Percentiles rank a stretch among this genome's conserved stretches.
Evolutionary conservation across 2,329 filamentous ascomycete species (phyloP).

Genomic region (Shiraia sp.): DNA sequence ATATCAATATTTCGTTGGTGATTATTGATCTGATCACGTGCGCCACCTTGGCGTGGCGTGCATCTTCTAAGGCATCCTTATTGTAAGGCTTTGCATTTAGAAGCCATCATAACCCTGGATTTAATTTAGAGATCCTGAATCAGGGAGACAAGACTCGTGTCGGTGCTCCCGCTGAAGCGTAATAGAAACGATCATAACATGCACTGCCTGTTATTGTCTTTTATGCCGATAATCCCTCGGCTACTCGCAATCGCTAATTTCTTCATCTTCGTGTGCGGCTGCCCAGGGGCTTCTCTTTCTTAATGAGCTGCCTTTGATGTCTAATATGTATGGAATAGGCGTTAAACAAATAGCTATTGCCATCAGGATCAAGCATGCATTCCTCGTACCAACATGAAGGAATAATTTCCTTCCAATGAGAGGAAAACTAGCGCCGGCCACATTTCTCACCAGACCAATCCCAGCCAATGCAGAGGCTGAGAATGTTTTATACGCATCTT

Average conservation of each 20-base stretch:
- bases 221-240: too few relatives aligned
- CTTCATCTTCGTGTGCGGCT: conserved; percentile 41
- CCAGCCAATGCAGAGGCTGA: conserved; percentile 49
- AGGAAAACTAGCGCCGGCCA: conserved; percentile 42
- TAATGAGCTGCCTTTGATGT: conserved; percentile 37
- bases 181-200: too few relatives aligned
- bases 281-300: conserved; percentile 47
- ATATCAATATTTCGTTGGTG: neutral
- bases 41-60: neutral
- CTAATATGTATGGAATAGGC: conserved; percentile 42
- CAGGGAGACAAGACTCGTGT: too few relatives aligned
- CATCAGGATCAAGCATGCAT: conserved; percentile 36
- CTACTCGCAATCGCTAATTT: too few relatives aligned
- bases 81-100: too few relatives aligned
- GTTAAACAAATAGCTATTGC: conserved; percentile 32
- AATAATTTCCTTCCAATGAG: conserved; percentile 37
- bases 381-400: conserved; percentile 31
- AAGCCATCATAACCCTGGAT: neutral
- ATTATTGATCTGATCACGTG: conserved; percentile 3
- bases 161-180: too few relatives aligned
- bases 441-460: conserved; percentile 45
- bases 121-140: too few relatives aligned
- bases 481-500: conserved; percentile 53
- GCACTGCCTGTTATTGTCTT: too few relatives aligned
- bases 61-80: too few relatives aligned